Evolutionary conservation across 2,329 filamentous ascomycete species (phyloP).

Genomic region (Tolypocladium amazonense): DNA sequence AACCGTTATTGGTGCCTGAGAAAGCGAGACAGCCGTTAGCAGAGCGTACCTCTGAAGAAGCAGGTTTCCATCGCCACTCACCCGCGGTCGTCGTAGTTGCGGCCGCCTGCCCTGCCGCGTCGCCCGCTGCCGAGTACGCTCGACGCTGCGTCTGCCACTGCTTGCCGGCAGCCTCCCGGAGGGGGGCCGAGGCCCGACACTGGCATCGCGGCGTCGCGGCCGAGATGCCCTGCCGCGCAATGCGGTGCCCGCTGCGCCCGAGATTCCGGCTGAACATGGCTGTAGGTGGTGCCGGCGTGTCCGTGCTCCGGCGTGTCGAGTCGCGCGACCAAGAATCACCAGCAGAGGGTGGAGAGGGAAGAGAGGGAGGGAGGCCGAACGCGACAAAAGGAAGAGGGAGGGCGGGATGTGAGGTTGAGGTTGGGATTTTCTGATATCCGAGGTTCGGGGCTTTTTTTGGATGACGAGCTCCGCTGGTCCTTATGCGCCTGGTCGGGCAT

Average conservation of each 20-base stretch:
- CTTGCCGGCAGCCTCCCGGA: background rate
- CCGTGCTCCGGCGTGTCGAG: background rate
- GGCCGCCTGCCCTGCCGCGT: constrained; percentile 6
- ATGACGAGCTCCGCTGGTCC: background rate
- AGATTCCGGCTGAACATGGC: constrained; percentile 13
- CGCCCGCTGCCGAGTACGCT: background rate
- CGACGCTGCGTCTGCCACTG: background rate
- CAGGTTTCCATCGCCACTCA: background rate
- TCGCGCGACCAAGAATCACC: background rate
- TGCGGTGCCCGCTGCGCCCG: constrained; percentile 12
- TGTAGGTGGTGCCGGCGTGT: background rate
- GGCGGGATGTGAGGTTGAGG: background rate
- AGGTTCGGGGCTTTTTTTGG: background rate
- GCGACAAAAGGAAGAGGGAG: background rate
- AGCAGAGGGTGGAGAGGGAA: background rate
- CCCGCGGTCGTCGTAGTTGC: background rate
- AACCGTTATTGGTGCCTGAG: background rate
- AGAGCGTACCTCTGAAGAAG: background rate
- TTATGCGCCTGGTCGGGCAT: background rate
- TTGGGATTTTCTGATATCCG: background rate
- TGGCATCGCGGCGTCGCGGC: background rate
- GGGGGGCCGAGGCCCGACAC: background rate
- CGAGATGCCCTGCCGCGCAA: constrained; percentile 9
- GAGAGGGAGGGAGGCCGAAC: background rate
- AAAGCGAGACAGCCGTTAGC: background rate